phyloP scores from a whole-genome alignment of 2,329 filamentous ascomycete species.

The Dendrostoma leiphaemia region DNA sequence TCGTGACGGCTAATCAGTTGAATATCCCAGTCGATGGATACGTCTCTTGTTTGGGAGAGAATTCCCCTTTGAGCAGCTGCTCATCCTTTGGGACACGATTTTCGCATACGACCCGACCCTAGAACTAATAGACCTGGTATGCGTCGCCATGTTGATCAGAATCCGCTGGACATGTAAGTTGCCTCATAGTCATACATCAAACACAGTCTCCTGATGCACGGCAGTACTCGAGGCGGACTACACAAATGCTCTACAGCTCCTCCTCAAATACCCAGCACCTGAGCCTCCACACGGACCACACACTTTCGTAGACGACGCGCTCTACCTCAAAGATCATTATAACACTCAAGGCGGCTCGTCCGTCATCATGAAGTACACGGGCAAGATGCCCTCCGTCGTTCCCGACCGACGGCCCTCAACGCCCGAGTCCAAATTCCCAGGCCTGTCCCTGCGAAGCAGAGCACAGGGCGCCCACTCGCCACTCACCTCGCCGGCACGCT shows the following conservation, averaged over 20 bases:
- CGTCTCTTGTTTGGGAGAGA: conserved; percentile 89
- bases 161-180: conserved; percentile 83
- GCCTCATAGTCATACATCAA: background rate
- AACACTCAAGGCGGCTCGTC: conserved; percentile 59
- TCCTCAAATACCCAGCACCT: conserved; percentile 80
- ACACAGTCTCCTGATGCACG: conserved; percentile 16
- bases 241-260: conserved; percentile 74
- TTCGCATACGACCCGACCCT: conserved; percentile 82
- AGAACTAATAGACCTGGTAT: conserved; percentile 84
- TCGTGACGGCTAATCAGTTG: background rate
- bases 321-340: conserved; percentile 69
- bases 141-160: conserved; percentile 87
- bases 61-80: conserved; percentile 81
- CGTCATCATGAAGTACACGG: conserved; percentile 71
- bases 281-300: conserved; percentile 62
- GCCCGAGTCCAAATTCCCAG: conserved; percentile 30
- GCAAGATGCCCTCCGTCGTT: conserved; percentile 41
- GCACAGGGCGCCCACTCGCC: conserved; percentile 41
- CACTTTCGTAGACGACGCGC: conserved; percentile 81
- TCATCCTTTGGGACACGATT: conserved; percentile 86
- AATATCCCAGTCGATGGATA: conserved; percentile 79
- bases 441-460: conserved; percentile 39
- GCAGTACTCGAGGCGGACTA: conserved; percentile 84
- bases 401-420: conserved; percentile 30
- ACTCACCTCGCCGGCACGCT: conserved; percentile 44